Evolutionary conservation across 352 stramenopile species (phyloP), one percentile per base, ranked within the genome.

Genomic region (Pythium utonaiense): DNA sequence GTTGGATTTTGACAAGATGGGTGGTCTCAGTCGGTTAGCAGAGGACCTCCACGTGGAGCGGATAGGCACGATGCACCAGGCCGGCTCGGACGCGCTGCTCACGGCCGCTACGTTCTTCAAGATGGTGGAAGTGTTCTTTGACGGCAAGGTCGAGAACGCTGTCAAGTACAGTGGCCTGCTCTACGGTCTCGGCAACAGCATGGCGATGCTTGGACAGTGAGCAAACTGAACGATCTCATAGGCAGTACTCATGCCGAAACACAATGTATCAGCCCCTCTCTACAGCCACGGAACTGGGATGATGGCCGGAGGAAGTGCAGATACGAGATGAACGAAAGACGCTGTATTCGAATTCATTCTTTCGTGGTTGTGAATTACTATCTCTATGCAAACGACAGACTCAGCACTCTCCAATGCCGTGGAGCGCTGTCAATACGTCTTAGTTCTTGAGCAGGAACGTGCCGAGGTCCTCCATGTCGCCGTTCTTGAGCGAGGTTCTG

Each of bases 11-110:
- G 95, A 99, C 79, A 97, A 98, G 58, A 96, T 99, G 67, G 97
- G 97, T 50, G 97, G 97, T 14, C 83, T 99, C 30, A 97, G 97
- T 67, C 90, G 95, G 34, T 81, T 99, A 41, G 97, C 96, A 4
- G 96, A 98, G 73, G 95, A 98, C 67, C 78, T 99, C 10, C 87
- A 95, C 42, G 98, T 98, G 67, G 94, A 98, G 69, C 91, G 97
- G 78, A 97, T 99, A 85, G 97, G 97, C 48, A 97, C 89, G 24
- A 98, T 99, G 91, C 97, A 99, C 87, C 97, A 99, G 80, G 97
- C 97, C 49, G 97, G 97, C 51, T 98, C 88, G 24, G 97, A 99
- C 71, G 96, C 90, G 24, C 76, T 99, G 40, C 86, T 99, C 53
- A 99, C 97, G 17, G 89, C 89, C 40, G 84, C 89, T 41, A 94